These are phyloP conservation scores for Craspedostauros australis DNA, from an alignment of 108 stramenopile genomes.

Conservation along the genomic window DNA sequence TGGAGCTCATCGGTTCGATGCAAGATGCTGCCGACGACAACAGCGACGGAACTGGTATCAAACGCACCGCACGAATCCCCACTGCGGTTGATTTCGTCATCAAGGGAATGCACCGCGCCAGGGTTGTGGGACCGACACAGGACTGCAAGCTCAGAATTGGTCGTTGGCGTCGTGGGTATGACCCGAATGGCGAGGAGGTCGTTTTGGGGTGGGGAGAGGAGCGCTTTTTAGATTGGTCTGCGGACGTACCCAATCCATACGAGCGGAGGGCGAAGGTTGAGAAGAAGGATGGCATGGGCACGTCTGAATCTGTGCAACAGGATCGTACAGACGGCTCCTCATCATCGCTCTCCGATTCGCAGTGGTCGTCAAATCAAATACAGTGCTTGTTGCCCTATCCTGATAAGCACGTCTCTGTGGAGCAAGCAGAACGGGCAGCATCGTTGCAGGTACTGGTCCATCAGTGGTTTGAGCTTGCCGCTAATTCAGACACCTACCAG, in stretches of 20 bases:
- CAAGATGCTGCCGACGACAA: neutral
- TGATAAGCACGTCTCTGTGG: too few relatives aligned
- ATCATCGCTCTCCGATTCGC: too few relatives aligned
- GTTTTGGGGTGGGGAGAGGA: constrained; percentile 59
- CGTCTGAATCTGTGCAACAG: too few relatives aligned
- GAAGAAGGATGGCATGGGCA: too few relatives aligned
- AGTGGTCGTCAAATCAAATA: too few relatives aligned
- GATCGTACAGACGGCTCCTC: too few relatives aligned
- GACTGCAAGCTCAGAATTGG: constrained; percentile 43
- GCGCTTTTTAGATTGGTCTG: constrained; percentile 52
- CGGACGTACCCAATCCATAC: too few relatives aligned
- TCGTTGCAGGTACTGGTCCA: too few relatives aligned
- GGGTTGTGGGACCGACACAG: constrained; percentile 5
- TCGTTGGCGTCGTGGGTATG: constrained; percentile 53
- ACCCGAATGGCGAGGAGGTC: constrained; percentile 61
- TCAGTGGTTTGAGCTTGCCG: constrained; percentile 42
- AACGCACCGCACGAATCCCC: constrained; percentile 18
- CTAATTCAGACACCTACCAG: constrained; percentile 43
- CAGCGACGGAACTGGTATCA: neutral
- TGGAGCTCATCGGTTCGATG: constrained; percentile 42
- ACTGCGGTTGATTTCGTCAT: constrained; percentile 58
- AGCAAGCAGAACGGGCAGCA: too few relatives aligned
- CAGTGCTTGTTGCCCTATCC: too few relatives aligned
- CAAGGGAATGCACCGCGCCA: constrained; percentile 31
- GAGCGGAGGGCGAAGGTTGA: too few relatives aligned